These are phyloP conservation scores for Aspergillus heteromorphus DNA, from an alignment of 495 filamentous ascomycete species.

Conservation along the genomic window DNA sequence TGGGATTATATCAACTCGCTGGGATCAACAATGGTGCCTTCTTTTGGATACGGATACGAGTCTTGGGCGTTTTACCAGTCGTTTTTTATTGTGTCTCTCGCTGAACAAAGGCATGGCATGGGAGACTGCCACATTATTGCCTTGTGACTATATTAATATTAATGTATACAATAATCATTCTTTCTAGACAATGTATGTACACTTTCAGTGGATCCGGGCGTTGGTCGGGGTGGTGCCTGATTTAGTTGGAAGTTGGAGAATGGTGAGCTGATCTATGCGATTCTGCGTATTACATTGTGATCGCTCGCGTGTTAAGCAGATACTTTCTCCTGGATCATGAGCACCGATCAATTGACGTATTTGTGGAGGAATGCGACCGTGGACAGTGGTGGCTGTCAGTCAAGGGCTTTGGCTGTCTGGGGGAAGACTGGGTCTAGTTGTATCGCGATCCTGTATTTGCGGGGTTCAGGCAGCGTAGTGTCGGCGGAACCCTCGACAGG, in stretches of 20 bases:
- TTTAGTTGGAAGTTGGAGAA: too few relatives aligned
- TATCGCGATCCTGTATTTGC: not conserved
- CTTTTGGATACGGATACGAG: not conserved
- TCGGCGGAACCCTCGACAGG: not conserved
- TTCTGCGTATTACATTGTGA: too few relatives aligned
- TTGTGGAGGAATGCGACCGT: too few relatives aligned
- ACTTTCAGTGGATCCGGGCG: not conserved
- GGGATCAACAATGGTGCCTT: not conserved
- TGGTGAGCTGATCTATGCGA: too few relatives aligned
- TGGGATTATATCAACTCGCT: not conserved
- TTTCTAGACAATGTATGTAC: not conserved
- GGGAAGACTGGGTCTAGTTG: not conserved
- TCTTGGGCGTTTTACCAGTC: not conserved
- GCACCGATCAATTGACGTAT: too few relatives aligned
- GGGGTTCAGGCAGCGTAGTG: not conserved
- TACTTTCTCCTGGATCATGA: too few relatives aligned
- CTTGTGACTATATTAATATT: not conserved
- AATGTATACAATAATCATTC: slow-evolving; percentile 3
- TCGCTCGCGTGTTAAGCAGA: too few relatives aligned
- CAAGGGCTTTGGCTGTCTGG: not conserved
- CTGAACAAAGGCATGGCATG: not conserved
- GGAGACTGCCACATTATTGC: not conserved
- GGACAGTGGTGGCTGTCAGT: too few relatives aligned
- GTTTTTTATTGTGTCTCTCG: too few relatives aligned
- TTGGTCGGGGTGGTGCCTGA: too few relatives aligned